Evolutionary conservation across 1,139 yeast species (phyloP), one percentile per base, ranked within the genome.

Genomic region (Kodamaea alishanica): DNA sequence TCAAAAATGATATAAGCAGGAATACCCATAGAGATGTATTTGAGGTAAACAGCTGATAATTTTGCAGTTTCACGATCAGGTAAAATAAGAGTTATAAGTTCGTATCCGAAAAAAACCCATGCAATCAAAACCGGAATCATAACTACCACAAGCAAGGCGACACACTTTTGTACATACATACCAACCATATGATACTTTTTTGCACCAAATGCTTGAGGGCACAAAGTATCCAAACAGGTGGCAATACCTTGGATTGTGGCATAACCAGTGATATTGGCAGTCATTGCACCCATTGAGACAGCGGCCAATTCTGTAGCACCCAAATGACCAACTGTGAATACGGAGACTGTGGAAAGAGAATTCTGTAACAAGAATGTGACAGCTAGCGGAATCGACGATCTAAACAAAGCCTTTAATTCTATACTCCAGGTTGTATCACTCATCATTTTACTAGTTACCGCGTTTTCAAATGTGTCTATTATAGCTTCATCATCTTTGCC

Each of bases 211-310:
- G 81, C 81, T 51, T 77, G 82, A 1, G 82, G 81, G 52, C 96
- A 87, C 30, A 89, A 65, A 0, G 96, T 88, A 54, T 89, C 97
- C 40, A 89, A 67, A 20, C 95, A 79, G 0, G 96, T 88, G 0
- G 96, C 78, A 28, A 77, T 65, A 34, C 83, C 83, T 40, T 76
- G 77, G 39, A 77, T 77, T 9, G 79, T 70, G 3, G 81, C 77
- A 46, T 76, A 75, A 6, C 81, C 81, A 2, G 81, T 71, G 33
- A 77, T 77, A 46, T 75, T 77, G 4, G 79, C 78, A 8, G 80
- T 74, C 82, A 77, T 77, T 3, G 80, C 70, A n/a, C 82, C 82
- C 65, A 77, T 67, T 2, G 79, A 73, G 12, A 77, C 81, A 3
- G 82, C 82, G 3, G 81, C 82, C 42, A 77, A 65, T 40, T 77